Evolutionary conservation across 2,329 filamentous ascomycete genomes (phyloP).

Genomic region (Monilinia laxa): DNA sequence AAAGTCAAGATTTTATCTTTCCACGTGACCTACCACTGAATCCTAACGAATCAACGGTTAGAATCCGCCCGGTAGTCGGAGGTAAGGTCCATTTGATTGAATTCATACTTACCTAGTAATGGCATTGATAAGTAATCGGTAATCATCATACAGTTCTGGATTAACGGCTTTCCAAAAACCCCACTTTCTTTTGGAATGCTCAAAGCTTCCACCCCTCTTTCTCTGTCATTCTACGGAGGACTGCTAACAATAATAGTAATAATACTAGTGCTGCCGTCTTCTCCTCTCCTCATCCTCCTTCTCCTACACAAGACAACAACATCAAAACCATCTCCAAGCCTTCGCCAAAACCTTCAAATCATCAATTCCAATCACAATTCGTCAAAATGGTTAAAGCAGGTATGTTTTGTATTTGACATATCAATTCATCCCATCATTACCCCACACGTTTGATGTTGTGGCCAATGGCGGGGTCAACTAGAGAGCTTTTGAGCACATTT

Average conservation of each 20-base stretch:
- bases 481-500: constrained; percentile 64
- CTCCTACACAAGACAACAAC: constrained; percentile 14
- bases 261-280: not conserved
- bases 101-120: too few relatives aligned
- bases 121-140: too few relatives aligned
- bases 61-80: constrained; percentile 1
- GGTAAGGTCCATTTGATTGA: too few relatives aligned
- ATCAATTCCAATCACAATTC: constrained; percentile 42
- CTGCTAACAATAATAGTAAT: not conserved
- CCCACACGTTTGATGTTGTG: constrained; percentile 17
- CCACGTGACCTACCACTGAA: not conserved
- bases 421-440: constrained; percentile 16
- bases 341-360: constrained; percentile 7
- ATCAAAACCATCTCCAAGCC: not conserved
- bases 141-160: too few relatives aligned
- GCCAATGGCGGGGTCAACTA: constrained; percentile 40
- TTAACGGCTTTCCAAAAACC: too few relatives aligned
- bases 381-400: constrained; percentile 98
- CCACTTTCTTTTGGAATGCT: too few relatives aligned
- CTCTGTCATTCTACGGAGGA: too few relatives aligned
- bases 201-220: too few relatives aligned
- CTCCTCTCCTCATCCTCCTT: not conserved
- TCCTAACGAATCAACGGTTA: not conserved
- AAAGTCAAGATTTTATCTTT: too few relatives aligned
- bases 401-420: constrained; percentile 51